Evolutionary conservation across 805 yeast species (phyloP), one percentile per base, ranked within the genome.

Genomic region (Phaffomyces opuntiae): DNA sequence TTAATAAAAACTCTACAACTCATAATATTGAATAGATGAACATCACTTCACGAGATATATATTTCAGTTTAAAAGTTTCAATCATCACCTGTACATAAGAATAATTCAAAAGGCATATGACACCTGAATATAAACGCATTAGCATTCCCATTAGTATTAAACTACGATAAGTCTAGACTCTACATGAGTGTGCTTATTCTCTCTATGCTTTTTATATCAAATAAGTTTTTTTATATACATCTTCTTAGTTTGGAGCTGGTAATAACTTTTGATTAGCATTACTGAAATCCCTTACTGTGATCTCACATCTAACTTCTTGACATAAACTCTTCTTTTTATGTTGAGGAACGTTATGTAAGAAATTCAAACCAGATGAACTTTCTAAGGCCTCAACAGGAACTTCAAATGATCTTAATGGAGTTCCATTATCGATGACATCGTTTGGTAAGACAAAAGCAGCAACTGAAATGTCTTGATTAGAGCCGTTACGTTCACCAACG

Each of bases 391-490:
- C 91, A 0, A 90, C 64, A 2, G 98, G 97, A 9, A 90, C 95
- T 60, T 85, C 85, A 66, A 89, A 93, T 9, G 75, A 69, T 36
- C 78, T 78, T 50, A 93, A 69, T 7, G 90, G 89, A 1, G 78
- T 75, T 24, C 68, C 66, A 61, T 93, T 93, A 42, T 79, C 70
- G 43, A 93, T 90, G 8, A 63, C 69, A n/a, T 75, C 88, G 61
- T 93, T 93, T 26, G 99, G 99, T 54, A 93, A 64, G 13, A 93
- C 96, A 68, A 93, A 93, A 0, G 98, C 96, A 1, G 85, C 98
- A 9, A 88, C 87, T 3, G 91, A 78, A 12, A 87, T 67, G 3
- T 54, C 58, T 33, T 62, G 64, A 17, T 56, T 61, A 13, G 26
- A 12, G 5, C 40, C 44, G 5, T 79, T 74, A 16, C 69, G 65